Percentiles rank a stretch among this genome's conserved stretches.
Evolutionary conservation across 495 filamentous ascomycete species (phyloP).

Genomic region (Evansstolkia leycettana): DNA sequence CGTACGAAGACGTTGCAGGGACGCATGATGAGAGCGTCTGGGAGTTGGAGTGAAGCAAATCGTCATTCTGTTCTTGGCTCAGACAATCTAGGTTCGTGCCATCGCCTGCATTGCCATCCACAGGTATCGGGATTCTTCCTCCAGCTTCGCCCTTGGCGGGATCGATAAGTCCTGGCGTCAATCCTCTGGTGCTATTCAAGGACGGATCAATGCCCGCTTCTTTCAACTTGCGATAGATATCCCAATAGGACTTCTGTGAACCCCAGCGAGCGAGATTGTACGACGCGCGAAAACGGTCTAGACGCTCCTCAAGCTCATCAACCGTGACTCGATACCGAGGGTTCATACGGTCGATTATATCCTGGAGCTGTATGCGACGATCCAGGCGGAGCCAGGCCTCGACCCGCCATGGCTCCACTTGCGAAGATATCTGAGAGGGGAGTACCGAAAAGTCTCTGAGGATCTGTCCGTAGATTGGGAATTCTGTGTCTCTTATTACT

Average conservation of each 20-base stretch:
- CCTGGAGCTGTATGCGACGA: slow-evolving; percentile 7
- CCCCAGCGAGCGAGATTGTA: slow-evolving; percentile 9
- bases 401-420: slow-evolving; percentile 12
- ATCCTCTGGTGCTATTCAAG: slow-evolving; percentile 14
- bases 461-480: slow-evolving; percentile 4
- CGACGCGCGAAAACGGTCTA: slow-evolving; percentile 8
- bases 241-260: neutral
- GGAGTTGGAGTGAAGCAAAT: no score
- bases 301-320: slow-evolving; percentile 9
- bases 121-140: neutral
- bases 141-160: neutral
- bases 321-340: slow-evolving; percentile 2
- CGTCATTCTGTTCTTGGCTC: no score
- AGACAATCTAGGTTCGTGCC: no score
- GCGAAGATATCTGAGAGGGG: slow-evolving; percentile 9
- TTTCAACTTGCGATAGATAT: slow-evolving; percentile 2
- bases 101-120: no score
- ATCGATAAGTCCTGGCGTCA: slow-evolving; percentile 18
- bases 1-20: no score
- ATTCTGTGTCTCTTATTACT: no score
- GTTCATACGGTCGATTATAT: slow-evolving; percentile 11
- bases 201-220: slow-evolving; percentile 1
- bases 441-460: slow-evolving; percentile 7
- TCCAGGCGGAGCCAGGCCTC: slow-evolving; percentile 16
- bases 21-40: no score